Percentiles rank a stretch among this genome's conserved stretches.
Evolutionary conservation across 2,329 filamentous ascomycete species (phyloP).

Genomic region (Dothiorella sarmentorum): DNA sequence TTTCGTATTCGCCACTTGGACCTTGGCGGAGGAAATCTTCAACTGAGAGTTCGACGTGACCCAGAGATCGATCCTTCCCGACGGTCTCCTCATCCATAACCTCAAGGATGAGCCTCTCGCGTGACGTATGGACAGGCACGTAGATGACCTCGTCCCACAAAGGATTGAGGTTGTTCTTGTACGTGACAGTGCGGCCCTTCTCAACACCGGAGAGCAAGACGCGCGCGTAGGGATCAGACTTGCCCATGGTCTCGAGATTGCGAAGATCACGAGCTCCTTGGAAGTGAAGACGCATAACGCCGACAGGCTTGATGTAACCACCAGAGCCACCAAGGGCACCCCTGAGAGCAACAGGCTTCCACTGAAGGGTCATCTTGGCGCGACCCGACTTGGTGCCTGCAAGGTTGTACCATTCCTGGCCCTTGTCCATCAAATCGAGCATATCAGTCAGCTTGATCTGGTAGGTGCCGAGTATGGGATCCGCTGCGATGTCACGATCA

Average conservation of each 20-base stretch:
- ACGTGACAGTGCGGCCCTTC: conserved; percentile 89
- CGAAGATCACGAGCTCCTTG: conserved; percentile 76
- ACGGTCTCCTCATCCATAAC: conserved; percentile 96
- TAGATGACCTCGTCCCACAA: conserved; percentile 96
- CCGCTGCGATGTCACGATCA: conserved; percentile 77
- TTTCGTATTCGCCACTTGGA: conserved; percentile 75
- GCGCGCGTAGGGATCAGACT: conserved; percentile 91
- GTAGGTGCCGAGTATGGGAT: conserved; percentile 85
- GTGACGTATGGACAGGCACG: conserved; percentile 78
- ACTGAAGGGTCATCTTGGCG: conserved; percentile 86
- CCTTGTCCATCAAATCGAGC: conserved; percentile 83
- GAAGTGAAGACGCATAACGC: conserved; percentile 93
- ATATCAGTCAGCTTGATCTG: conserved; percentile 95
- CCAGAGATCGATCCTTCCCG: conserved; percentile 84
- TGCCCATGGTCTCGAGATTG: conserved; percentile 92
- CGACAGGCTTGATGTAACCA: conserved; percentile 89
- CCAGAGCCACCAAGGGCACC: conserved; percentile 73
- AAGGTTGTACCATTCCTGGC: conserved; percentile 94
- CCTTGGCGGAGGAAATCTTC: conserved; percentile 76
- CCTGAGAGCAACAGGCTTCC: conserved; percentile 89
- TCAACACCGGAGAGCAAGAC: conserved; percentile 86
- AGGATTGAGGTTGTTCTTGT: conserved; percentile 91
- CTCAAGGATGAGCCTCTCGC: conserved; percentile 82
- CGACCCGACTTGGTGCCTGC: conserved; percentile 76
- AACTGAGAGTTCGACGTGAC: conserved; percentile 71